A percentile compares a stretch with the other conserved stretches of the same genome.
These are phyloP conservation scores for Globisporangium ultimum DNA, from an alignment of 352 stramenopile species.

Conservation along the genomic window DNA sequence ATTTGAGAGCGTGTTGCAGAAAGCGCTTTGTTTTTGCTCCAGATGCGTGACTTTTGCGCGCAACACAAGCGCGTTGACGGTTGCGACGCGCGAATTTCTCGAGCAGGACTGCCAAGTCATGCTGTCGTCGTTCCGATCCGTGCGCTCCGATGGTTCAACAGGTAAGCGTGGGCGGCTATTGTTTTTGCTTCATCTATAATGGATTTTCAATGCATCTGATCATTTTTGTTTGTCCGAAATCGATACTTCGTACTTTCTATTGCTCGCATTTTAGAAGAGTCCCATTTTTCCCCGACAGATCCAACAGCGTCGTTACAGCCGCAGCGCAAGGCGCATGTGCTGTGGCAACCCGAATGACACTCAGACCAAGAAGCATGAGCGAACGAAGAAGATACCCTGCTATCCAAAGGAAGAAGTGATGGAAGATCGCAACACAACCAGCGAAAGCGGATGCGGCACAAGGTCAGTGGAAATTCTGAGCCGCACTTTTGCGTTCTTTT, in stretches of 20 bases:
- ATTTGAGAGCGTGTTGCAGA: constrained; percentile 21
- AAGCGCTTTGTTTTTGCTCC: constrained; percentile 30
- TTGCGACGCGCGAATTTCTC: constrained; percentile 24
- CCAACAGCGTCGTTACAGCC: neutral
- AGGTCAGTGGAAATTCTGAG: too few relatives aligned
- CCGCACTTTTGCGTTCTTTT: too few relatives aligned
- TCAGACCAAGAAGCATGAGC: neutral
- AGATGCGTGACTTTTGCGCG: constrained; percentile 34
- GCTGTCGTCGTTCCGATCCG: constrained; percentile 9
- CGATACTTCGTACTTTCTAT: too few relatives aligned
- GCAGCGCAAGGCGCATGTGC: constrained; percentile 5
- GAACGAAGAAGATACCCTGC: neutral
- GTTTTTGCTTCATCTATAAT: neutral
- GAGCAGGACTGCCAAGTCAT: neutral
- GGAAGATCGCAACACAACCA: too few relatives aligned
- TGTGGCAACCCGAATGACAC: constrained; percentile 3
- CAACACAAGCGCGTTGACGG: constrained; percentile 24
- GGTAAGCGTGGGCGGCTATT: neutral
- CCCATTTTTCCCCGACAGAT: neutral
- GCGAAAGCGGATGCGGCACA: too few relatives aligned
- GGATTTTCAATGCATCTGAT: too few relatives aligned
- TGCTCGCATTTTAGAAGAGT: neutral
- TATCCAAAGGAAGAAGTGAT: too few relatives aligned
- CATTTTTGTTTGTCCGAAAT: too few relatives aligned
- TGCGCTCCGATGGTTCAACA: neutral